Conservation (phyloP, 345 rosid species). For the Syzygium grande region DNA sequence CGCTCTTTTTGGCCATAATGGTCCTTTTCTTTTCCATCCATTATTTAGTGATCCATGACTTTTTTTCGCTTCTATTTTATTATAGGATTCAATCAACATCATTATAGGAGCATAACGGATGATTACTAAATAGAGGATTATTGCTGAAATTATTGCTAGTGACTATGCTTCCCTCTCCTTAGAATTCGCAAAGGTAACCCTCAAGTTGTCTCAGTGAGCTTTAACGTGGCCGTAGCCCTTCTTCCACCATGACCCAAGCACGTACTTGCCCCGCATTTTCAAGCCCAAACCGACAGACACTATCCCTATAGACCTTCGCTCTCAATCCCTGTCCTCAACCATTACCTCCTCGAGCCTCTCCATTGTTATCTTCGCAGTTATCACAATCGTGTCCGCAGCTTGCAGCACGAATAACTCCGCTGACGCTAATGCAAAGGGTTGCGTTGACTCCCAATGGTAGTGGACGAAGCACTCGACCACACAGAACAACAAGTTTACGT, state of each 20-base stretch:
- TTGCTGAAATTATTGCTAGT: not conserved
- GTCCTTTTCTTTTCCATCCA: too few species aligned
- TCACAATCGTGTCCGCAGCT: too few species aligned
- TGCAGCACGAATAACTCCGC: too few species aligned
- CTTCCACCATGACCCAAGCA: not conserved
- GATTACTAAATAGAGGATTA: not conserved
- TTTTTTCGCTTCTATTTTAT: too few species aligned
- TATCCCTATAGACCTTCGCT: not conserved
- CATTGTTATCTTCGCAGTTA: not conserved
- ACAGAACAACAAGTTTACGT: too few species aligned
- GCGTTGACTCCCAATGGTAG: too few species aligned
- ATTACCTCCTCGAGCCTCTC: not conserved
- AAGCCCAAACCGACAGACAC: not conserved
- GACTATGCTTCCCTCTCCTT: not conserved
- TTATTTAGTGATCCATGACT: not conserved
- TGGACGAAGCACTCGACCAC: too few species aligned
- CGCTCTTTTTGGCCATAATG: not conserved
- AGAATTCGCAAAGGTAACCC: not conserved
- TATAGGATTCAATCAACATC: not conserved
- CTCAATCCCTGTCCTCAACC: not conserved
- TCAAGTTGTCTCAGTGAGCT: not conserved
- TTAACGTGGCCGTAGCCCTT: rapidly evolving
- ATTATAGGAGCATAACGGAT: not conserved
- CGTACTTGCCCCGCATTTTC: not conserved
- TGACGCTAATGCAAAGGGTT: too few species aligned